Evolutionary conservation across 176 grass and related monocot genomes (phyloP), one percentile per base, ranked within the genome.

Genomic region (Bromus sterilis): DNA sequence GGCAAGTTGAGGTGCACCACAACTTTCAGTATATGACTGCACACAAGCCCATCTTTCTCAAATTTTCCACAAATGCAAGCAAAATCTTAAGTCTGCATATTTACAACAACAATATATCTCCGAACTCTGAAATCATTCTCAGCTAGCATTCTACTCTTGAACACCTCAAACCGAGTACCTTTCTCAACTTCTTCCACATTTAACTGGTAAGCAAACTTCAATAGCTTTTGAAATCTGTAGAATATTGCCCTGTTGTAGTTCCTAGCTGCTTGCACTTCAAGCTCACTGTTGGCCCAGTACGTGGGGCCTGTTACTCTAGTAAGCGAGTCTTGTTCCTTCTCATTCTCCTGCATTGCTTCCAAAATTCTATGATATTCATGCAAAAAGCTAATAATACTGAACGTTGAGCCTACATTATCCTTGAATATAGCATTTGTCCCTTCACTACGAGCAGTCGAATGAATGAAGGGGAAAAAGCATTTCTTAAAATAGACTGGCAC

Each of bases 31-130:
- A 56, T 24, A 4, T 56, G 48, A 0, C 30, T 23, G 2, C 49
- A 75, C 0, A 75, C 1, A 4, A 75, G n/a, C 0, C 72, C 72
- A 56, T 75, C 72, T 2, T 75, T 36, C 1, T 9, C 12, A 1
- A 75, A 75, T n/a, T 56, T 75, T 0, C 2, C 30, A 9, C 49
- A 75, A 0, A 75, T 56, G 10, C 11, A 56, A 4, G 9, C 31
- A 0, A 35, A 75, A 0, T 36, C 10, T 7, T 56, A 9, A 0
- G 7, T 3, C 0, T 2, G 6, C 0, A 24, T 6, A 3, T 34
- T 1, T 0, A 49, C n/a, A 3, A 14, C 0, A 0, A 75, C 46
- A 7, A 23, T 1, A 1, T 7, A 75, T 4, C 0, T 55, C 0
- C 71, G 11, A 0, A 12, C 6, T 0, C 20, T 12, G 0, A 13